Percentiles rank a stretch among this genome's conserved stretches.
Conservation (phyloP, 2,329 filamentous ascomycete genomes). For the Aspergillus sp. region DNA sequence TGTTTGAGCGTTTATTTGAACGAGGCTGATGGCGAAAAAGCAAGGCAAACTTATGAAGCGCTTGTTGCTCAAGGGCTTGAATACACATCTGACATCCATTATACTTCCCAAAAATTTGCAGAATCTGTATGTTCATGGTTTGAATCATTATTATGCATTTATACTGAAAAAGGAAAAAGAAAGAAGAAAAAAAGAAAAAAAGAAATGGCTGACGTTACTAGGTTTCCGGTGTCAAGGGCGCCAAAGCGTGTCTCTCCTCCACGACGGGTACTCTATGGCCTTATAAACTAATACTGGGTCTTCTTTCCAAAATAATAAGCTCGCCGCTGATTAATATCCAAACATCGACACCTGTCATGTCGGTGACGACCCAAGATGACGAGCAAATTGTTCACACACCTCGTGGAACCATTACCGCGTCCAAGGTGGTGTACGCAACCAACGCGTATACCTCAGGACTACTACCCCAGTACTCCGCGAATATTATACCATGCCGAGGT, state of each 20-base stretch:
- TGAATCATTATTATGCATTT: too few species aligned
- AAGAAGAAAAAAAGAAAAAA: too few species aligned
- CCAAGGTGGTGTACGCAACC: conserved; percentile 72
- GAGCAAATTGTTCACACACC: conserved; percentile 55
- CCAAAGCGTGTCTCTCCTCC: conserved; percentile 38
- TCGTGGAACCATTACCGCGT: conserved; percentile 64
- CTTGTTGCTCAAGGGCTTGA: conserved; percentile 30
- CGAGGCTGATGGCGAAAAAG: conserved; percentile 31
- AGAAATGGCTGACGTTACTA: conserved; percentile 2
- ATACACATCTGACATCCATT: conserved; percentile 33
- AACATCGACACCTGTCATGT: conserved; percentile 50
- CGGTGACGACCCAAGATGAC: conserved; percentile 46
- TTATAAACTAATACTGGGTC: conserved; percentile 76
- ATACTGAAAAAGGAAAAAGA: too few species aligned
- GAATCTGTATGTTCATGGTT: conserved; percentile 27
- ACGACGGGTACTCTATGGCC: conserved; percentile 52
- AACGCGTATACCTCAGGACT: conserved; percentile 82
- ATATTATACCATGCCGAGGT: conserved; percentile 78
- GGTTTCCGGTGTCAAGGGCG: conserved; percentile 43
- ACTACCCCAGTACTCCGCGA: conserved; percentile 66
- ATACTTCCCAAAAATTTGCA: conserved; percentile 25
- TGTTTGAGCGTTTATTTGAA: conserved; percentile 45
- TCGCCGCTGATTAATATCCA: conserved; percentile 53
- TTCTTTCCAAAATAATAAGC: conserved; percentile 61
- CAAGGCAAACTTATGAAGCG: conserved; percentile 27